Evolutionary conservation across 306 rosid species (phyloP).

Genomic region (Hylodesmum podocarpum): DNA sequence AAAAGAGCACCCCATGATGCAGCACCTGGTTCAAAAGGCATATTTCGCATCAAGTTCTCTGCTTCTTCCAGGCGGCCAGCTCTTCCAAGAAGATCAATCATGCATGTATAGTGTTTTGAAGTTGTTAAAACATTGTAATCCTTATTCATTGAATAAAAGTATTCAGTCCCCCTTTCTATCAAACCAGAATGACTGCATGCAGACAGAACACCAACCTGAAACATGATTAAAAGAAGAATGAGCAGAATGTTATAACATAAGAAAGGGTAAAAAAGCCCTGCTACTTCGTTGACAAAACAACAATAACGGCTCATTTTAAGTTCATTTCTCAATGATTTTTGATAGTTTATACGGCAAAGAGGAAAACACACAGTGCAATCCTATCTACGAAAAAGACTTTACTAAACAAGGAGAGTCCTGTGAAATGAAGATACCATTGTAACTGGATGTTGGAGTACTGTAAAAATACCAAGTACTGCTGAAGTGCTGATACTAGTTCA

Average conservation of each 20-base stretch:
- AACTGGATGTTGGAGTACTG: no score
- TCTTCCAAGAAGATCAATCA: slow-evolving; percentile 87
- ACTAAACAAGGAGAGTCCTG: neutral
- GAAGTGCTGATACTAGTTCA: neutral
- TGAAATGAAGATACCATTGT: neutral
- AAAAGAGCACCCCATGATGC: slow-evolving; percentile 90
- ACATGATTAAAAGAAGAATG: slow-evolving; percentile 18
- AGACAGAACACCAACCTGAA: slow-evolving; percentile 80
- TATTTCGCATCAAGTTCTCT: slow-evolving; percentile 58
- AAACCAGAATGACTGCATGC: slow-evolving; percentile 86
- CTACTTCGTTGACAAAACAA: neutral
- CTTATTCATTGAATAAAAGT: slow-evolving; percentile 62
- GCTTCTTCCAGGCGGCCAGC: slow-evolving; percentile 82
- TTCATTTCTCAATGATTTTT: neutral
- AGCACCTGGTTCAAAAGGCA: slow-evolving; percentile 79
- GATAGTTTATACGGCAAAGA: neutral
- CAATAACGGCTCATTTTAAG: neutral
- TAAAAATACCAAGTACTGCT: neutral
- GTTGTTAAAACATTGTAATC: slow-evolving; percentile 57
- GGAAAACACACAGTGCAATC: neutral
- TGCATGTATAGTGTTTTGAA: slow-evolving; percentile 77
- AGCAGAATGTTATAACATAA: neutral
- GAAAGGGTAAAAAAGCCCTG: neutral
- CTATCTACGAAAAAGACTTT: slow-evolving; percentile 2
- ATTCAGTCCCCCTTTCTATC: slow-evolving; percentile 61